phyloP scores from a whole-genome alignment of 148 eudicot species.

The Polygonum aviculare region DNA sequence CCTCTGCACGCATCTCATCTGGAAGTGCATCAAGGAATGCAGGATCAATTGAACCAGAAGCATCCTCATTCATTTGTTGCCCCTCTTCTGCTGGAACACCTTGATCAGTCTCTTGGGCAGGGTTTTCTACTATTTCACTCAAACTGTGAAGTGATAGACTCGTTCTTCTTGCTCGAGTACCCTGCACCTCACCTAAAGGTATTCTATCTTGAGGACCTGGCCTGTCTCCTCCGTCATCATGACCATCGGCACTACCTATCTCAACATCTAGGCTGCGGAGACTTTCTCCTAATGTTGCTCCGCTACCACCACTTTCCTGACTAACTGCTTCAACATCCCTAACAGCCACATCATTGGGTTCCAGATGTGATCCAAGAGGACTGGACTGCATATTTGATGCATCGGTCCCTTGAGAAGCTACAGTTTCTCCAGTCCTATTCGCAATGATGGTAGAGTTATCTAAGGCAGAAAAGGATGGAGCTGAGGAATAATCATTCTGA shows the following conservation, averaged over 20 bases:
- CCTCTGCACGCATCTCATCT: constrained; percentile 96
- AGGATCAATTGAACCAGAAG: constrained; percentile 68
- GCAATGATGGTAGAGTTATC: constrained; percentile 30
- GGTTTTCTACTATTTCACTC: constrained; percentile 5
- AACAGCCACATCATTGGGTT: constrained; percentile 45
- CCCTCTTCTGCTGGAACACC: constrained; percentile 33
- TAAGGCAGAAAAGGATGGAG: constrained; percentile 36
- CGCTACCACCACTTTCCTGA: constrained; percentile 98
- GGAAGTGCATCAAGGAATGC: constrained; percentile 97
- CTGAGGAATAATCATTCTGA: constrained; percentile 23
- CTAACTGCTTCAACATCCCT: constrained; percentile 96
- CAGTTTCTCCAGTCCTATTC: constrained; percentile 25
- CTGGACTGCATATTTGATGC: constrained; percentile 56
- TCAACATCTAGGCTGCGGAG: constrained; percentile 96
- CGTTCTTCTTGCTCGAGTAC: constrained; percentile 51
- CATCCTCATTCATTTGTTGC: constrained; percentile 41
- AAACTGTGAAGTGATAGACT: constrained; percentile 34
- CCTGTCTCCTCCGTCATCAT: constrained; percentile 91
- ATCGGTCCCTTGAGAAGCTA: constrained; percentile 4
- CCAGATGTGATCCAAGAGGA: constrained; percentile 19
- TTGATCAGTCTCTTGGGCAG: constrained; percentile 58
- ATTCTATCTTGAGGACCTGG: constrained; percentile 56
- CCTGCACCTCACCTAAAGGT: constrained; percentile 27
- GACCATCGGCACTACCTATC: constrained; percentile 99
- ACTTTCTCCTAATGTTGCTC: constrained; percentile 97